Evolutionary conservation across 768 basidiomycete species (phyloP), one percentile per base, ranked within the genome.

Genomic region (Glaciozyma martinii): DNA sequence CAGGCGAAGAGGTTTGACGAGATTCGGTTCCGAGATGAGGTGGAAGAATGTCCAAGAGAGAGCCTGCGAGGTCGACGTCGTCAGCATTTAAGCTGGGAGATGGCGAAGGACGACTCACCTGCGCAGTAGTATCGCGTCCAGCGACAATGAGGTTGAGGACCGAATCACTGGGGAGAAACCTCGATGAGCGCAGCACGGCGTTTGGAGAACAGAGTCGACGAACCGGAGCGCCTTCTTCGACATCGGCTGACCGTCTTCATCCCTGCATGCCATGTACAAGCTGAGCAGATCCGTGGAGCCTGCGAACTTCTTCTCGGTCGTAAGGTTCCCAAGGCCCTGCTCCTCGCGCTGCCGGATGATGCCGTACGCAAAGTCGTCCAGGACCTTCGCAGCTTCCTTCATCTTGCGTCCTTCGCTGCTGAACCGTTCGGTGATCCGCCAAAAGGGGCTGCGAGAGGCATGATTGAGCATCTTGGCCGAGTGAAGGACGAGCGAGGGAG

Each of bases 141-240:
- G 64, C 61, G 32, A 69, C 66, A 59, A 69, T 65, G 29, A 68
- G 67, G 55, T 68, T 68, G 44, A 68, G 53, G 7, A 69, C 53
- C 9, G 68, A 53, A 40, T 69, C 64, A 19, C 63, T 68, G 60
- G n/a, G 60, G 5, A 16, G 21, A 21, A 6, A 9, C 15, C 2
- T 29, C 18, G n/a, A 15, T 5, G 40, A 37, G 23, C 37, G 37
- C n/a, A 56, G 56, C 15, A n/a, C n/a, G n/a, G n/a, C n/a, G n/a
- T n/a, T n/a, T n/a, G n/a, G n/a, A n/a, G 1, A 15, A 27, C 15
- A 8, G 13, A 15, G n/a, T 25, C 29, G 25, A 32, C 47, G 47
- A 1, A 67, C 61, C 66, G 66, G 7, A 68, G 63, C 9, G 60
- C 60, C 42, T 30, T 43, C 5, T 63, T 50, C n/a, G 56, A 59